Base-by-base conservation (phyloP, 73 alveolate species). In the Paramecium bursaria region DNA sequence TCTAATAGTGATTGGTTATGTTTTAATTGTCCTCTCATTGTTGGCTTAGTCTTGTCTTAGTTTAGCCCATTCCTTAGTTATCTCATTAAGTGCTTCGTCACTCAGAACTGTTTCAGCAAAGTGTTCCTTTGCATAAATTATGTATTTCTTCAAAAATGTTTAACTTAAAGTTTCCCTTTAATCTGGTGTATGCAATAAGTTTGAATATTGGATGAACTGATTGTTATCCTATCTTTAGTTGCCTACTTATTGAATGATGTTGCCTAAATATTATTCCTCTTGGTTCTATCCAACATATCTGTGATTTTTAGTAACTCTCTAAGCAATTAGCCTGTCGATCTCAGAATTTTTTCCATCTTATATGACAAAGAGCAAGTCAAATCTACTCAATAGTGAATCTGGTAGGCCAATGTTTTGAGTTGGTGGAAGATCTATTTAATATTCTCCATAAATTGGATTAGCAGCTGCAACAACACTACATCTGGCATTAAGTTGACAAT, bases 381-480 rank as follows among this genome's bases (percentile, higher is more conserved):
- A 98, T 55, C 99, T 94, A 50, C 98, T 91, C 47, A 98, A 92
- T 46, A 98, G 75, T 3, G 99, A 95, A 92, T 98, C 99, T 11
- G 99, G 99, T 54, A 98, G 87, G 25, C 99, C 99, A 73, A 98
- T 97, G 90, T 98, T 97, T 90, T 95, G 92, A 79, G 96, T 95
- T 42, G 98, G 96, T 2, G 99, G 87, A 50, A 80, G 50, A 31
- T 95, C 96, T 57, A 90, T 86, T 22, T 91, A 88, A 90, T 96
- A 98, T 85, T 95, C 98, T 17, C 99, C 99, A 88, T 96, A 97
- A 60, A 97, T 93, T 11, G 99, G 99, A 86, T 98, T 98, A 17
- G 99, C 99, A 19, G 99, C 99, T 15, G 99, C 99, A 30, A 97
- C 75, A 6, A 98, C 99, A 91, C 97, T 74, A 87, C 99, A 98